Conservation (phyloP, 2,329 filamentous ascomycete genomes). For the Cladosporium cucumerinum region DNA sequence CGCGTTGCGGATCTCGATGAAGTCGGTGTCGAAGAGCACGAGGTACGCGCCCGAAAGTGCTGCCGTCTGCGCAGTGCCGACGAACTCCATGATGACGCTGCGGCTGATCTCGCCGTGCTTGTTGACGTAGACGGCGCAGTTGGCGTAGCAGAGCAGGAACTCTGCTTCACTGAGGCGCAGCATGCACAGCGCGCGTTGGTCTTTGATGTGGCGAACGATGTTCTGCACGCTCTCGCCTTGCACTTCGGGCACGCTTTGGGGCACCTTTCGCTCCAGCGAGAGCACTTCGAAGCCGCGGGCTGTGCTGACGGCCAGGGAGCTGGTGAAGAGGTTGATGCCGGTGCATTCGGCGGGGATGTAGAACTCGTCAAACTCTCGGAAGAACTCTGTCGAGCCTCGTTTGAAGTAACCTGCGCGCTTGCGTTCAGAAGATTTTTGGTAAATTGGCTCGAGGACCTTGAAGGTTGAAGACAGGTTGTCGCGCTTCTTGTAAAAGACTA, state of each 20-base stretch:
- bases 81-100: slow-evolving; percentile 96
- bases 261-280: slow-evolving; percentile 94
- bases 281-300: slow-evolving; percentile 92
- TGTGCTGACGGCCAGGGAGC: slow-evolving; percentile 86
- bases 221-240: slow-evolving; percentile 73
- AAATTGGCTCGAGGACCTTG: slow-evolving; percentile 91
- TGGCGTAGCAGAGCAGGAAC: slow-evolving; percentile 89
- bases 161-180: slow-evolving; percentile 86
- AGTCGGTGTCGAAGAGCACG: slow-evolving; percentile 90
- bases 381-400: slow-evolving; percentile 81
- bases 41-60: slow-evolving; percentile 91
- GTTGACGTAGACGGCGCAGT: slow-evolving; percentile 96
- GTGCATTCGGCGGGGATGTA: slow-evolving; percentile 96
- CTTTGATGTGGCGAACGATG: slow-evolving; percentile 78
- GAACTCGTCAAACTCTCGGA: slow-evolving; percentile 98
- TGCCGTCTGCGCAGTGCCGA: slow-evolving; percentile 83
- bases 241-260: slow-evolving; percentile 88
- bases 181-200: slow-evolving; percentile 88
- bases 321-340: slow-evolving; percentile 93
- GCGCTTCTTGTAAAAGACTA: slow-evolving; percentile 96
- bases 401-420: slow-evolving; percentile 64
- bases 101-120: slow-evolving; percentile 95
- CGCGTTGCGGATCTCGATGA: slow-evolving; percentile 94
- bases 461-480: slow-evolving; percentile 86
- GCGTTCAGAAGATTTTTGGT: slow-evolving; percentile 86